phyloP scores from a whole-genome alignment of 768 basidiomycete genomes.

The Lactifluus pinguis region DNA sequence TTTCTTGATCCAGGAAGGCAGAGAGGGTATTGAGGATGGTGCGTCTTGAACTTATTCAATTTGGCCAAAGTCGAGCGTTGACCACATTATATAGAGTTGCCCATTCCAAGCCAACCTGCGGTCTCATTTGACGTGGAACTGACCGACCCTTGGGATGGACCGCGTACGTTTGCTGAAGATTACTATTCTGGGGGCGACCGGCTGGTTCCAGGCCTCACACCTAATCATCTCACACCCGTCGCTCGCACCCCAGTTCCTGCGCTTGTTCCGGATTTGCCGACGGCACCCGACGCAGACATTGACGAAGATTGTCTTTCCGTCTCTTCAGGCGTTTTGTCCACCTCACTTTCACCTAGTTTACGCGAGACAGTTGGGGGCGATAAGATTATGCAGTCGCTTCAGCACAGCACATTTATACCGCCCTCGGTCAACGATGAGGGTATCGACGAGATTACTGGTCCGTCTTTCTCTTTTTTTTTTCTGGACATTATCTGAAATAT shows the following conservation, averaged over 20 bases:
- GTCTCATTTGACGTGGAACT: constrained; percentile 23
- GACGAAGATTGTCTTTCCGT: neutral
- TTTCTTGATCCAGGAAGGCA: constrained; percentile 22
- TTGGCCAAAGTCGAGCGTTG: neutral
- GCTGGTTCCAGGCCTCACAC: constrained; percentile 11
- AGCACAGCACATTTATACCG: neutral
- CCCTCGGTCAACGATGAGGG: neutral
- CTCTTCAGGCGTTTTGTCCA: constrained; percentile 1
- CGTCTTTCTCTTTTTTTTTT: neutral
- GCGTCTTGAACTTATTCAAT: neutral
- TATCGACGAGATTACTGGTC: neutral
- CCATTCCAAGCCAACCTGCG: neutral
- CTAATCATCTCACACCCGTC: constrained; percentile 17
- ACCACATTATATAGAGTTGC: neutral
- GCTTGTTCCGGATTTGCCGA: neutral
- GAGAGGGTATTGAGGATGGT: constrained; percentile 43
- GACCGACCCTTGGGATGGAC: constrained; percentile 34
- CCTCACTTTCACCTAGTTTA: neutral
- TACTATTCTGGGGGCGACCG: constrained; percentile 38
- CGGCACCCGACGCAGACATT: neutral
- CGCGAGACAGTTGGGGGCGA: neutral
- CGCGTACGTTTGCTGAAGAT: constrained; percentile 34
- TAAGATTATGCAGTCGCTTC: neutral
- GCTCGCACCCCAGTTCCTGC: neutral
- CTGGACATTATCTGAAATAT: neutral